Evolutionary conservation across 1,284 basidiomycete species (phyloP).

Genomic region (Ustilago shanxiensis): DNA sequence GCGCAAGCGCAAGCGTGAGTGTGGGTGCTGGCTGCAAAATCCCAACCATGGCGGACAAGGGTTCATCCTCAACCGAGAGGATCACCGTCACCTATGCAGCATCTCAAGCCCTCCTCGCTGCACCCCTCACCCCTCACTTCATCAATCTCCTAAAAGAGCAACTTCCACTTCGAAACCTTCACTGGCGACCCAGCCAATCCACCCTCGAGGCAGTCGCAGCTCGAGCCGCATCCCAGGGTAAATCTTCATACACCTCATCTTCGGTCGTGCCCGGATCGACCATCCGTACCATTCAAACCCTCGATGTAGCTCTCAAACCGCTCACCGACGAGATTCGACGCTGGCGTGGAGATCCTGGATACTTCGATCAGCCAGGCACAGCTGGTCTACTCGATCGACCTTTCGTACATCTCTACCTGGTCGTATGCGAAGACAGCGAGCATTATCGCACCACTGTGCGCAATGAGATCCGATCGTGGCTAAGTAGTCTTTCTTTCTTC

Average conservation of each 20-base stretch:
- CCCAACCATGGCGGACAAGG: conserved; percentile 22
- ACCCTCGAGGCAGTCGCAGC: conserved; percentile 45
- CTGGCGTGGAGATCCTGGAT: conserved; percentile 51
- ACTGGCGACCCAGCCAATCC: conserved; percentile 62
- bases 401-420: conserved; percentile 65
- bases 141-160: conserved; percentile 55
- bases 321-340: conserved; percentile 50
- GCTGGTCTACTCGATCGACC: conserved; percentile 56
- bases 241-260: conserved; percentile 24
- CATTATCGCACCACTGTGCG: conserved; percentile 65
- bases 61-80: conserved; percentile 21
- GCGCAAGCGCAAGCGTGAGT: too few relatives aligned
- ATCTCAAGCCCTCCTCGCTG: conserved; percentile 53
- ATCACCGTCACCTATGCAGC: conserved; percentile 67
- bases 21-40: too few relatives aligned
- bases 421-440: conserved; percentile 67
- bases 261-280: conserved; percentile 40
- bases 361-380: conserved; percentile 48
- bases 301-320: conserved; percentile 54
- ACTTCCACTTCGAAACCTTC: conserved; percentile 66
- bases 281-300: conserved; percentile 60
- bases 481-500: conserved; percentile 59
- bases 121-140: conserved; percentile 56
- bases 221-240: conserved; percentile 44
- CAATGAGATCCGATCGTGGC: conserved; percentile 66